phyloP scores from a whole-genome alignment of 345 rosid genomes.

The Corchorus olitorius region DNA sequence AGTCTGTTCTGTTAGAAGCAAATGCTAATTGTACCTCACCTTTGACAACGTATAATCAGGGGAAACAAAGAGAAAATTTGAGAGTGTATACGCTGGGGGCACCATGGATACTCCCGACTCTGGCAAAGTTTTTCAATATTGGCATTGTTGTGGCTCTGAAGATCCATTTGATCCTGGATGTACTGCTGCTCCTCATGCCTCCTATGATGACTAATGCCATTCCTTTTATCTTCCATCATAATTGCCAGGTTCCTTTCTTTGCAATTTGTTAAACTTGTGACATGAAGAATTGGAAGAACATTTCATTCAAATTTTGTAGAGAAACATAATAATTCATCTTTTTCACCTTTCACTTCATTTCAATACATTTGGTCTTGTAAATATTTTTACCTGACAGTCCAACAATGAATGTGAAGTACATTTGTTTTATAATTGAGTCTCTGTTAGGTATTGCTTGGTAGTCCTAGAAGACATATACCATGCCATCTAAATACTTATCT shows the following conservation, averaged over 20 bases:
- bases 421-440: not conserved
- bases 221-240: not conserved
- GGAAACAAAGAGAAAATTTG: slow-evolving; percentile 95
- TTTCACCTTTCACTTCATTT: not conserved
- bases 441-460: not conserved
- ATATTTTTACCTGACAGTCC: not conserved
- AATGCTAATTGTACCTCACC: not conserved
- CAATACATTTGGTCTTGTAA: not conserved
- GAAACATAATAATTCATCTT: not conserved
- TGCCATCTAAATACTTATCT: not conserved
- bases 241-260: not conserved
- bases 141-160: slow-evolving; percentile 98
- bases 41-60: slow-evolving; percentile 38
- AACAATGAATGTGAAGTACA: not conserved
- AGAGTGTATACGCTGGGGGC: slow-evolving; percentile 80
- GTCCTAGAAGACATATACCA: not conserved
- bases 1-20: not conserved
- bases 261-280: not conserved
- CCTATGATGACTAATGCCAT: slow-evolving; percentile 71
- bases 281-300: not conserved
- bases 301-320: not conserved
- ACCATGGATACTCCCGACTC: slow-evolving; percentile 83
- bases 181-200: slow-evolving; percentile 75
- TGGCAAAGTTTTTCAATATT: slow-evolving; percentile 68
- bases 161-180: slow-evolving; percentile 91